A percentile compares a stretch with the other conserved stretches of the same genome.
phyloP scores from a whole-genome alignment of 148 eudicot genomes.

The Camellia sinensis region DNA sequence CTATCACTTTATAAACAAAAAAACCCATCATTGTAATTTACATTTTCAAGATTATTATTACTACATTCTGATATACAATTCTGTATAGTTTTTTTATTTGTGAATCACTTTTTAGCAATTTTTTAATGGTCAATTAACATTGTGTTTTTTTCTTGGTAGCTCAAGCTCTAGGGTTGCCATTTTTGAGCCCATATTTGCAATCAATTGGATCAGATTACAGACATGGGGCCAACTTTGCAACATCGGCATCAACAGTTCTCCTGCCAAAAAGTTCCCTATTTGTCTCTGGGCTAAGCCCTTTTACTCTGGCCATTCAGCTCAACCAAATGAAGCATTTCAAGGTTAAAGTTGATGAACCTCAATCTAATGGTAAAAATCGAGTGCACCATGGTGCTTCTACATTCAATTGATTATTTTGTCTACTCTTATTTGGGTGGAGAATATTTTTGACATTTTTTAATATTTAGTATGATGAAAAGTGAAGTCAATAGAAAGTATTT shows the following conservation, averaged over 20 bases:
- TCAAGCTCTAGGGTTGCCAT: constrained; percentile 71
- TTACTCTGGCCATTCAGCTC: constrained; percentile 76
- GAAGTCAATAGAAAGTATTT: too few species aligned
- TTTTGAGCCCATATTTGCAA: constrained; percentile 78
- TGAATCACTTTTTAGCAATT: background rate
- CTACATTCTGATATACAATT: too few species aligned
- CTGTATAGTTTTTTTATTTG: too few species aligned
- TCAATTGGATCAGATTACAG: constrained; percentile 74
- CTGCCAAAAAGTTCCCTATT: constrained; percentile 75
- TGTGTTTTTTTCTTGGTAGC: constrained; percentile 32
- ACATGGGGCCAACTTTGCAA: constrained; percentile 88
- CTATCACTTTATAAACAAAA: too few species aligned
- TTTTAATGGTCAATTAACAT: background rate
- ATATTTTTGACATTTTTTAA: too few species aligned
- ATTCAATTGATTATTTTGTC: too few species aligned
- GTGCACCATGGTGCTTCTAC: background rate
- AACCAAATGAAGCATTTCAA: constrained; percentile 79
- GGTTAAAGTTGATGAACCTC: constrained; percentile 36
- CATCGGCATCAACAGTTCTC: constrained; percentile 72
- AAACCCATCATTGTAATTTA: too few species aligned
- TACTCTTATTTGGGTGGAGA: too few species aligned
- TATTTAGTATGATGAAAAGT: background rate
- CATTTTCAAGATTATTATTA: too few species aligned
- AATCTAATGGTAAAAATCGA: constrained; percentile 28
- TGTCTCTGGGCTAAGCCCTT: constrained; percentile 85